These are phyloP conservation scores for Macadamia tetraphylla DNA, from an alignment of 164 flowering plant genomes.

Conservation along the genomic window DNA sequence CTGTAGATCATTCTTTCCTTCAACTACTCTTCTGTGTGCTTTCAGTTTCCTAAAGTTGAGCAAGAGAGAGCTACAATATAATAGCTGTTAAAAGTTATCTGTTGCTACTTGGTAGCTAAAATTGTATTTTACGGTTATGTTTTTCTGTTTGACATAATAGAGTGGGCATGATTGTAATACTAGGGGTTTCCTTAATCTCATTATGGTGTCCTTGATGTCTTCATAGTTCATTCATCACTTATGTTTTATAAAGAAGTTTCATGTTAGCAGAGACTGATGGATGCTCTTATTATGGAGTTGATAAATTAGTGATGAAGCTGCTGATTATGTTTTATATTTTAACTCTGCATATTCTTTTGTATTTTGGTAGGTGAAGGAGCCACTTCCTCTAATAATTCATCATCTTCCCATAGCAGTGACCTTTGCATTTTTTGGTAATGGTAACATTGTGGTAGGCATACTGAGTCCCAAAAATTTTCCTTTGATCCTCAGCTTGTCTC, in stretches of 20 bases:
- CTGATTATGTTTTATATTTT: not conserved
- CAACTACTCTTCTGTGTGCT: too few species aligned
- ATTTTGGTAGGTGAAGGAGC: slow-evolving; percentile 68
- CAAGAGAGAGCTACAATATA: too few species aligned
- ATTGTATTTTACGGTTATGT: too few species aligned
- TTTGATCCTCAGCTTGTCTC: not conserved
- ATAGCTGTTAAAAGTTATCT: too few species aligned
- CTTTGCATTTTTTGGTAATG: slow-evolving; percentile 70
- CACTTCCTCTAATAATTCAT: slow-evolving; percentile 76
- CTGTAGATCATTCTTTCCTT: too few species aligned
- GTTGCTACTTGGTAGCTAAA: too few species aligned
- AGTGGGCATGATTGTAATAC: too few species aligned
- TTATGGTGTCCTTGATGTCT: too few species aligned
- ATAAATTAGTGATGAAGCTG: not conserved
- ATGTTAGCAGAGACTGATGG: not conserved
- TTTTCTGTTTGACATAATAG: too few species aligned
- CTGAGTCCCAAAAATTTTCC: not conserved
- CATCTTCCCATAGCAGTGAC: slow-evolving; percentile 93
- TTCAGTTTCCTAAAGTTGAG: too few species aligned
- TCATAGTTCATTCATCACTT: too few species aligned
- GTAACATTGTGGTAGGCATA: slow-evolving; percentile 56
- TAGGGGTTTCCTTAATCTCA: too few species aligned
- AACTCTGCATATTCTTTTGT: not conserved
- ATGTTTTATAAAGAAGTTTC: not conserved
- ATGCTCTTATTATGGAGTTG: slow-evolving; percentile 3